These are phyloP conservation scores for Penicillium cataractarum DNA, from an alignment of 495 filamentous ascomycete species.

Conservation along the genomic window DNA sequence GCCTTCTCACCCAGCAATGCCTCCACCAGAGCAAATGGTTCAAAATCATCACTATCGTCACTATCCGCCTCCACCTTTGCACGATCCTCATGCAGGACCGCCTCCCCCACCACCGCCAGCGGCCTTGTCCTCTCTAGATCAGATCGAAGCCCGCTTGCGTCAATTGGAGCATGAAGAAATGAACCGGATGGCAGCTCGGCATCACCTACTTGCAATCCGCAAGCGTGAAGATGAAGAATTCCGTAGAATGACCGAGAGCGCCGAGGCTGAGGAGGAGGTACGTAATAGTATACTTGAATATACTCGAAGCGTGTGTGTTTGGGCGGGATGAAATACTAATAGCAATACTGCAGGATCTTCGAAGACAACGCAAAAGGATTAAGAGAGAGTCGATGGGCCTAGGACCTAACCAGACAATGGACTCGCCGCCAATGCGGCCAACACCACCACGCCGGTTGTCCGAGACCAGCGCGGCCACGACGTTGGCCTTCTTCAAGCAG, in stretches of 20 bases:
- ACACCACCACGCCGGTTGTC: conserved; percentile 50
- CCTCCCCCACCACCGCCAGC: conserved; percentile 31
- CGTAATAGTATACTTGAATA: conserved; percentile 17
- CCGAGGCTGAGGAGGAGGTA: conserved; percentile 54
- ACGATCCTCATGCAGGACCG: conserved; percentile 40
- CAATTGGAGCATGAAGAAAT: conserved; percentile 55
- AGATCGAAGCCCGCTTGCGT: conserved; percentile 48
- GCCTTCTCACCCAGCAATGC: conserved; percentile 36
- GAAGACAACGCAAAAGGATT: conserved; percentile 48
- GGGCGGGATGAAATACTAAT: neutral
- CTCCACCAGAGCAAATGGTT: conserved; percentile 42
- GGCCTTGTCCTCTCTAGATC: conserved; percentile 40
- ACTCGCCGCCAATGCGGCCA: conserved; percentile 50
- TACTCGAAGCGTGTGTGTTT: neutral
- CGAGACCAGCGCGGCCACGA: conserved; percentile 54
- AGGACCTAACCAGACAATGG: conserved; percentile 37
- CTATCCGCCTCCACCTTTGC: conserved; percentile 40
- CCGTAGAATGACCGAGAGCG: conserved; percentile 50
- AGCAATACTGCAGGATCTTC: conserved; percentile 40
- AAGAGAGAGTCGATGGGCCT: conserved; percentile 54
- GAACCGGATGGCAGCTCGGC: conserved; percentile 47
- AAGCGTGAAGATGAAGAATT: conserved; percentile 56
- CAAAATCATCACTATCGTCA: conserved; percentile 46
- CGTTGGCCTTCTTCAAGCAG: conserved; percentile 55
- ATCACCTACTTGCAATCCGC: conserved; percentile 46